A percentile compares a stretch with the other conserved stretches of the same genome.
phyloP scores from a whole-genome alignment of 345 rosid species.

The Eucalyptus guilfoylei region DNA sequence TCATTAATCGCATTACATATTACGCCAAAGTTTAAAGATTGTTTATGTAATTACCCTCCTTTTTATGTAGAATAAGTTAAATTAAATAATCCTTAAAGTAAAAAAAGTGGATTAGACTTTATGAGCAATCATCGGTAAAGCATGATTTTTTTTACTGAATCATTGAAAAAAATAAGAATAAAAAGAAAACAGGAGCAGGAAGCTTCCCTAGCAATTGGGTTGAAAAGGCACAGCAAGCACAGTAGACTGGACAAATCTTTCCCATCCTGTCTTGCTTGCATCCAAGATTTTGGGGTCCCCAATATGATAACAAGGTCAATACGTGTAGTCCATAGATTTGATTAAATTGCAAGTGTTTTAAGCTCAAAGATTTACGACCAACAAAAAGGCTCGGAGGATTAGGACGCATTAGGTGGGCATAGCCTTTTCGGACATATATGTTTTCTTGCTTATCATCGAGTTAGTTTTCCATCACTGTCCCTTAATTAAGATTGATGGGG shows the following conservation, averaged over 20 bases:
- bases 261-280: neutral
- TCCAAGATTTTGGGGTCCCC: neutral
- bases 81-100: neutral
- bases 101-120: neutral
- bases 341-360: neutral
- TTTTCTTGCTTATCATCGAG: neutral
- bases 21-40: accelerated
- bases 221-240: neutral
- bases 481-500: neutral
- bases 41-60: accelerated
- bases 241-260: neutral
- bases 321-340: neutral
- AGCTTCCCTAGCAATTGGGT: neutral
- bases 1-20: accelerated
- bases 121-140: neutral
- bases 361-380: neutral
- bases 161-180: neutral
- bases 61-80: neutral
- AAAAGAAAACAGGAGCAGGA: neutral
- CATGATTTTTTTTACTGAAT: neutral
- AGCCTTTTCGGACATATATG: neutral
- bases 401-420: neutral
- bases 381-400: neutral
- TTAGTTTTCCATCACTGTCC: neutral
- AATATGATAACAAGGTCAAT: neutral